Conservation (phyloP, 1,284 basidiomycete species). For the Termitomyces sp. region DNA sequence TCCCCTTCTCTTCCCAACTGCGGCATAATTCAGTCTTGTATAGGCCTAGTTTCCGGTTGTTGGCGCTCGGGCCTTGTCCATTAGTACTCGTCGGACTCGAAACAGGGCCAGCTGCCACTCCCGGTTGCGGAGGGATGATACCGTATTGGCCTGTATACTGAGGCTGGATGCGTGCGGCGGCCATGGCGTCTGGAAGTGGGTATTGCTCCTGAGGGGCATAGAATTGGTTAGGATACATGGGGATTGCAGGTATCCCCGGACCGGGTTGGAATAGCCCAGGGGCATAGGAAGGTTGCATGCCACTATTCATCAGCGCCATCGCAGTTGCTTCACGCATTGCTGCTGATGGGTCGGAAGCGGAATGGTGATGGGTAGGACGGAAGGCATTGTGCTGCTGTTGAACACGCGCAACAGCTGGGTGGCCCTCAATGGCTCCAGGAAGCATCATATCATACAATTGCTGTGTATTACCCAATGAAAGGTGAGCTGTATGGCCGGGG, state of each 20-base stretch:
- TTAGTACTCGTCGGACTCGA: slow-evolving; percentile 39
- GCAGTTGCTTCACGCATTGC: slow-evolving; percentile 62
- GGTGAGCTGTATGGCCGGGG: slow-evolving; percentile 51
- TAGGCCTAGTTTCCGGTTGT: slow-evolving; percentile 81
- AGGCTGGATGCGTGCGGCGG: slow-evolving; percentile 48
- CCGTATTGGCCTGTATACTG: slow-evolving; percentile 60
- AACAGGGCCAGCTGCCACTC: slow-evolving; percentile 28
- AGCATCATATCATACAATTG: slow-evolving; percentile 77
- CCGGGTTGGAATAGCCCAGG: slow-evolving; percentile 47
- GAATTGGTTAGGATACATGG: slow-evolving; percentile 65
- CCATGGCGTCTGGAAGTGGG: slow-evolving; percentile 44
- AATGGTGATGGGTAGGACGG: slow-evolving; percentile 70
- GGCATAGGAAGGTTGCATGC: slow-evolving; percentile 46
- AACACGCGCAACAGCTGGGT: slow-evolving; percentile 63
- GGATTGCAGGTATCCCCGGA: slow-evolving; percentile 49
- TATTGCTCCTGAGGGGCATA: slow-evolving; percentile 61
- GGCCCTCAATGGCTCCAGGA: slow-evolving; percentile 51
- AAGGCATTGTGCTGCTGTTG: slow-evolving; percentile 72
- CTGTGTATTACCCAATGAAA: slow-evolving; percentile 65
- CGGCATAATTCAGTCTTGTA: slow-evolving; percentile 92
- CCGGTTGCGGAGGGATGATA: slow-evolving; percentile 33
- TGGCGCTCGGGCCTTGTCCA: slow-evolving; percentile 69
- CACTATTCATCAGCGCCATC: slow-evolving; percentile 53
- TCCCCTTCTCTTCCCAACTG: slow-evolving; percentile 90
- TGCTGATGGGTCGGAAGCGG: slow-evolving; percentile 71